Evolutionary conservation across 257 asterid genomes (phyloP), one percentile per base, ranked within the genome.

Genomic region (Sherardia arvensis): DNA sequence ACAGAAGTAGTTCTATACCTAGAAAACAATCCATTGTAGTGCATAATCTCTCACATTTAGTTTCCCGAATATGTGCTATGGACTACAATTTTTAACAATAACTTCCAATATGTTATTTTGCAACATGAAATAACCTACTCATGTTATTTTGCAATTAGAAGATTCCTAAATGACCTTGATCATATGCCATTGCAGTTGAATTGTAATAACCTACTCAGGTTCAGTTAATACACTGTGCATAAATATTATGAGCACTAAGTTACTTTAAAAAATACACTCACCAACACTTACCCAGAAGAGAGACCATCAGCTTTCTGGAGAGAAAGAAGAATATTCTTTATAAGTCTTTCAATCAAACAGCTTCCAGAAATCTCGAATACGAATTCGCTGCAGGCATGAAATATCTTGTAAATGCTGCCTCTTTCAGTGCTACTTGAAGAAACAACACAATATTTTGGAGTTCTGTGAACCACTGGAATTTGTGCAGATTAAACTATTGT

Each of bases 261-360:
- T 11, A 38, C 47, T 38, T n/a, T 38, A 22, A 20, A 4, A 27
- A n/a, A 21, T 23, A 5, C 54, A 33, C 27, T 53, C 22, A 28
- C 61, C 32, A 56, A 10, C 22, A 80, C 94, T 76, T 78, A 93
- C 99, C 74, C 81, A 66, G 80, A 59, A 14, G 90, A 84, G 65
- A 87, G 87, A 72, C 75, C 86, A 81, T 80, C 75, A 70, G 84
- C 84, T 57, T 75, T 64, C 67, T 65, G 70, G 53, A 85, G 78
- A 66, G 80, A 22, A 18, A 32, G 30, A 47, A 85, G 67, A 73
- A 76, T 77, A 75, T 74, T 77, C 71, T 25, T 76, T 66, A 87
- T 56, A 62, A 78, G 80, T 32, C 65, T n/a, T 61, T 78, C 78
- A 33, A 77, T 66, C 38, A 87, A 67, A 57, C 77, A 76, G 73